Conservation (phyloP, 495 filamentous ascomycete species). For the Glarea lozoyensis region DNA sequence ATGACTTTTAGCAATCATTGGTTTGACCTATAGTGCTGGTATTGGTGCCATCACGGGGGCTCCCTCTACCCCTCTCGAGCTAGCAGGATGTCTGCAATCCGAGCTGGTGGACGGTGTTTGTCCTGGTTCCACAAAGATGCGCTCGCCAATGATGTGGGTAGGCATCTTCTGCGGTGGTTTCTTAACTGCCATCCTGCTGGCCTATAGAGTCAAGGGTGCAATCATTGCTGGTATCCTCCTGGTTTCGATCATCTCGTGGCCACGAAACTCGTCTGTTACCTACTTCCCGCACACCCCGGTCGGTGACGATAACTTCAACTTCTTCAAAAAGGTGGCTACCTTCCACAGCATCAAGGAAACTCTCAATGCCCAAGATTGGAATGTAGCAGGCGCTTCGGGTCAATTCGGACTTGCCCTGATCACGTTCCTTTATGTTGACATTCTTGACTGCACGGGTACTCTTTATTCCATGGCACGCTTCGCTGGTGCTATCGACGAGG, state of each 20-base stretch:
- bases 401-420: conserved; percentile 73
- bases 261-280: conserved; percentile 59
- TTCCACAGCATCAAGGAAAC: conserved; percentile 65
- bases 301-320: conserved; percentile 62
- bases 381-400: conserved; percentile 43
- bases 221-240: conserved; percentile 72
- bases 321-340: conserved; percentile 74
- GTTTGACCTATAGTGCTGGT: conserved; percentile 68
- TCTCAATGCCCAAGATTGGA: conserved; percentile 59
- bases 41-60: conserved; percentile 63
- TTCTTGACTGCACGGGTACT: conserved; percentile 68
- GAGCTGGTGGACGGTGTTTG: conserved; percentile 6
- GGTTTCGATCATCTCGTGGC: conserved; percentile 80
- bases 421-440: conserved; percentile 82
- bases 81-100: conserved; percentile 56
- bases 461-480: conserved; percentile 80
- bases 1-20: conserved; percentile 74
- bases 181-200: conserved; percentile 65
- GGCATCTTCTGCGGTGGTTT: conserved; percentile 78
- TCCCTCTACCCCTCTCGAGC: conserved; percentile 47
- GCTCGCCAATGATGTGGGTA: conserved; percentile 70
- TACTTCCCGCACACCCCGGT: conserved; percentile 64
- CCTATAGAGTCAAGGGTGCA: conserved; percentile 76
- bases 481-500: conserved; percentile 60
- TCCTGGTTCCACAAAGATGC: conserved; percentile 57